Percentiles rank a stretch among this genome's conserved stretches.
phyloP scores from a whole-genome alignment of 2,329 filamentous ascomycete species.

The Pseudomassariella vexata region DNA sequence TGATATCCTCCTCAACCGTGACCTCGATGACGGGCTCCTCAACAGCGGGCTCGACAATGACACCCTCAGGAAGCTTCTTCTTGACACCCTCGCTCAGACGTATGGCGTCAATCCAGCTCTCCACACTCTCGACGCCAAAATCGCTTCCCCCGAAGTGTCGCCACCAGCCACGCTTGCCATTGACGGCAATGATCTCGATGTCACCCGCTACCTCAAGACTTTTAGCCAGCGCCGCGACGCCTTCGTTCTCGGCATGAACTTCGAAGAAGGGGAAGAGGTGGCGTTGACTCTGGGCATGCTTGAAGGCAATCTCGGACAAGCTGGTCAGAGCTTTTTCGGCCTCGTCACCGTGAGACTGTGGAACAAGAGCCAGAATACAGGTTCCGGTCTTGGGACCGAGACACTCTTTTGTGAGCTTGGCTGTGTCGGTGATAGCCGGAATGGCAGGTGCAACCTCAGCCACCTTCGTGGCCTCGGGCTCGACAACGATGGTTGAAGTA shows the following conservation, averaged over 20 bases:
- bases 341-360: conserved; percentile 43
- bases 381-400: conserved; percentile 71
- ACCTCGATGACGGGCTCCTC: conserved; percentile 35
- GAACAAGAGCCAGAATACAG: conserved; percentile 73
- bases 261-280: conserved; percentile 80
- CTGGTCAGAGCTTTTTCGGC: conserved; percentile 54
- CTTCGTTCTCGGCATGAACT: conserved; percentile 58
- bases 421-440: conserved; percentile 54
- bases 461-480: conserved; percentile 37
- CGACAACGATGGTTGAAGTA: conserved; percentile 18
- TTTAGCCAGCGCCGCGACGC: conserved; percentile 47
- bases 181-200: conserved; percentile 74
- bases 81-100: conserved; percentile 82
- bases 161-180: conserved; percentile 83
- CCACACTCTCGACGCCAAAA: conserved; percentile 58
- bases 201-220: conserved; percentile 57
- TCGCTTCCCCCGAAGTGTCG: conserved; percentile 59
- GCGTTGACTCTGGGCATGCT: conserved; percentile 60
- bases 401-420: conserved; percentile 65
- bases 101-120: conserved; percentile 87
- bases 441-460: conserved; percentile 58
- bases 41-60: conserved; percentile 39
- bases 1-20: conserved; percentile 34
- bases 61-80: conserved; percentile 61
- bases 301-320: conserved; percentile 70